phyloP scores from a whole-genome alignment of 2,329 filamentous ascomycete genomes.

The Dichotomopilus funicola region DNA sequence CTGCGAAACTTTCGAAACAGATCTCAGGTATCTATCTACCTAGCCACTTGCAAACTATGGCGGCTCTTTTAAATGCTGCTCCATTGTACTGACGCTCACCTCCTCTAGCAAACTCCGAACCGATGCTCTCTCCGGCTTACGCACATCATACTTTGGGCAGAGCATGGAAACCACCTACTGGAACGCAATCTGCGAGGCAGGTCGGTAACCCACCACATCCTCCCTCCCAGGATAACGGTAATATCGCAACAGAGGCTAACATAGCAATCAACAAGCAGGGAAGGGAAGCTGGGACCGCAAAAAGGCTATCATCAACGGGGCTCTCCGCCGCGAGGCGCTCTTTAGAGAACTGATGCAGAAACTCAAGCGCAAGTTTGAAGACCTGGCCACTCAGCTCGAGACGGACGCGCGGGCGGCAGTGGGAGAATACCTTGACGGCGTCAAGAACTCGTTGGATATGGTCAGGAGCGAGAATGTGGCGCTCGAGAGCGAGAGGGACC shows the following conservation, averaged over 20 bases:
- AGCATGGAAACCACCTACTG: constrained; percentile 33
- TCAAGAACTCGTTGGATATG: constrained; percentile 31
- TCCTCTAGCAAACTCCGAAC: constrained; percentile 29
- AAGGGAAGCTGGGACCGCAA: constrained; percentile 28
- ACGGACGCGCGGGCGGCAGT: constrained; percentile 16
- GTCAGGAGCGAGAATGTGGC: constrained; percentile 33
- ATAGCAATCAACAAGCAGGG: constrained; percentile 23
- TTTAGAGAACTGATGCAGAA: constrained; percentile 28
- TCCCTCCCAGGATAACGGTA: not conserved
- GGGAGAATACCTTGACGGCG: constrained; percentile 22
- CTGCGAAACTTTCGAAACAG: constrained; percentile 22
- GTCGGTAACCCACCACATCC: constrained; percentile 21
- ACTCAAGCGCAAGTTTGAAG: constrained; percentile 23
- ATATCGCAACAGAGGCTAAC: not conserved
- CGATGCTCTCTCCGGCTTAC: constrained; percentile 31
- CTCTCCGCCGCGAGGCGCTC: constrained; percentile 24
- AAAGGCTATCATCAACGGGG: constrained; percentile 30
- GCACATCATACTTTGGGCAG: constrained; percentile 33
- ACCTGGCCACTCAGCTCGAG: constrained; percentile 22
- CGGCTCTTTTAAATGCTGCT: not conserved
- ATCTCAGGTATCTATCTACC: constrained; percentile 7
- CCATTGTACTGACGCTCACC: not conserved
- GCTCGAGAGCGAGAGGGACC: constrained; percentile 32
- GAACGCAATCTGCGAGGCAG: constrained; percentile 27
- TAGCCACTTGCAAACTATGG: not conserved